Evolutionary conservation across 2,329 filamentous ascomycete species (phyloP).

Genomic region (Pestalotiopsis sp.): DNA sequence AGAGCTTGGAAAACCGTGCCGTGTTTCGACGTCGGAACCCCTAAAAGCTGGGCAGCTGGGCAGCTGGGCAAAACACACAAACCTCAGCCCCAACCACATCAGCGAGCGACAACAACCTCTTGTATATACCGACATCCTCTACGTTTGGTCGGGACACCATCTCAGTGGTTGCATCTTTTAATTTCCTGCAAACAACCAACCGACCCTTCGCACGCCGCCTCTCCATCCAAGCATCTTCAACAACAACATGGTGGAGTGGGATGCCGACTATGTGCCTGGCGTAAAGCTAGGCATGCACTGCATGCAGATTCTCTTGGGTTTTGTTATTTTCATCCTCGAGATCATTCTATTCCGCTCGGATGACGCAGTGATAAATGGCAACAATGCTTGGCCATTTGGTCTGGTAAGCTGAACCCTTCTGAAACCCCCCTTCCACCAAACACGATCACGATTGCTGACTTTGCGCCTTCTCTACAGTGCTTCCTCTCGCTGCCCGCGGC

Average conservation of each 20-base stretch:
- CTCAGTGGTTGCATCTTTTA: background rate
- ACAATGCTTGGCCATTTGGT: conserved; percentile 66
- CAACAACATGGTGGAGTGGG: conserved; percentile 40
- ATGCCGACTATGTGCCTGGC: conserved; percentile 56
- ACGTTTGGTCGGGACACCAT: background rate
- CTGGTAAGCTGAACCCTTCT: conserved; percentile 49
- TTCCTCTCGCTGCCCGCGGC: conserved; percentile 67
- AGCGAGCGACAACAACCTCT: background rate
- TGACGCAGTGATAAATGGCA: conserved; percentile 53
- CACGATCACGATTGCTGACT: conserved; percentile 13
- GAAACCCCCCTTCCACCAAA: background rate
- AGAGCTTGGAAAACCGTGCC: conserved; percentile 9
- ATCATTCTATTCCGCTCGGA: conserved; percentile 60
- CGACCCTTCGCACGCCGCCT: background rate
- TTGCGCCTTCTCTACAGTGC: conserved; percentile 46
- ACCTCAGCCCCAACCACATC: background rate
- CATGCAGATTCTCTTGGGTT: conserved; percentile 55
- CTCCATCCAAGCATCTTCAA: background rate
- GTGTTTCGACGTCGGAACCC: conserved; percentile 12
- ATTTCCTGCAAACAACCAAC: background rate
- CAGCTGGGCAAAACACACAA: background rate
- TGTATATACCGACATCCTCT: background rate
- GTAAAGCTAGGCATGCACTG: conserved; percentile 62
- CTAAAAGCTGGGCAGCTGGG: background rate
- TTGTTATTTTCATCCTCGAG: conserved; percentile 61